Evolutionary conservation across 2,329 filamentous ascomycete species (phyloP).

Genomic region (Xylaria sp.): DNA sequence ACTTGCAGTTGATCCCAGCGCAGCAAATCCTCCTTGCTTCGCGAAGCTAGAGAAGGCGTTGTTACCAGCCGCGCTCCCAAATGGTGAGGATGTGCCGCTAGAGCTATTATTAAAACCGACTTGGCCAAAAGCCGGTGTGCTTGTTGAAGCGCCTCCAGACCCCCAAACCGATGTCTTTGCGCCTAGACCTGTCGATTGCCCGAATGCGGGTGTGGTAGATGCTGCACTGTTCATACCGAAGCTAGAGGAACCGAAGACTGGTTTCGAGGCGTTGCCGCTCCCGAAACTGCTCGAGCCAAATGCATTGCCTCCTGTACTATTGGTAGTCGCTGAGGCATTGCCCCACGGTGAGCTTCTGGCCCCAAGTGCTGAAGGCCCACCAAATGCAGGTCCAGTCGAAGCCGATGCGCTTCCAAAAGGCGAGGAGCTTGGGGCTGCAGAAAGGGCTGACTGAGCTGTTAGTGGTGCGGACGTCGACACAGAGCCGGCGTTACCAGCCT

Average conservation of each 20-base stretch:
- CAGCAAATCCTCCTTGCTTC: slow-evolving; percentile 65
- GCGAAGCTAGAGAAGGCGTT: slow-evolving; percentile 60
- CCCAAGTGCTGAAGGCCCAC: slow-evolving; percentile 61
- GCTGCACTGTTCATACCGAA: slow-evolving; percentile 46
- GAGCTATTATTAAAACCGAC: slow-evolving; percentile 57
- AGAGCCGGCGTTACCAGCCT: slow-evolving; percentile 50
- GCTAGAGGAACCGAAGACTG: slow-evolving; percentile 56
- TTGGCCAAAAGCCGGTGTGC: slow-evolving; percentile 65
- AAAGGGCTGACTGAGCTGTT: slow-evolving; percentile 47
- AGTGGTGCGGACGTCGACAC: slow-evolving; percentile 50
- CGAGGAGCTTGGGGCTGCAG: slow-evolving; percentile 46
- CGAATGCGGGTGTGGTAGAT: slow-evolving; percentile 59
- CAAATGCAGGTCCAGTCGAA: slow-evolving; percentile 57
- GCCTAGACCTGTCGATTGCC: slow-evolving; percentile 62
- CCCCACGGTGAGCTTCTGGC: slow-evolving; percentile 65
- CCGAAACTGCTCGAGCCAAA: slow-evolving; percentile 62
- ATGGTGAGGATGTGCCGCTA: slow-evolving; percentile 32
- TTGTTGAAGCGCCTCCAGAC: slow-evolving; percentile 51
- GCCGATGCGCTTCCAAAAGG: slow-evolving; percentile 56
- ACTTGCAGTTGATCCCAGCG: slow-evolving; percentile 54
- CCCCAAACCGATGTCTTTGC: slow-evolving; percentile 66
- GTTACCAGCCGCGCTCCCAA: slow-evolving; percentile 38
- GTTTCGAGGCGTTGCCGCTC: slow-evolving; percentile 52
- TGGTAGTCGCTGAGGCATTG: slow-evolving; percentile 48
- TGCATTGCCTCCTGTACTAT: slow-evolving; percentile 38